A percentile compares a stretch with the other conserved stretches of the same genome.
These are phyloP conservation scores for Acer negundo DNA, from an alignment of 345 rosid species.

Conservation along the genomic window DNA sequence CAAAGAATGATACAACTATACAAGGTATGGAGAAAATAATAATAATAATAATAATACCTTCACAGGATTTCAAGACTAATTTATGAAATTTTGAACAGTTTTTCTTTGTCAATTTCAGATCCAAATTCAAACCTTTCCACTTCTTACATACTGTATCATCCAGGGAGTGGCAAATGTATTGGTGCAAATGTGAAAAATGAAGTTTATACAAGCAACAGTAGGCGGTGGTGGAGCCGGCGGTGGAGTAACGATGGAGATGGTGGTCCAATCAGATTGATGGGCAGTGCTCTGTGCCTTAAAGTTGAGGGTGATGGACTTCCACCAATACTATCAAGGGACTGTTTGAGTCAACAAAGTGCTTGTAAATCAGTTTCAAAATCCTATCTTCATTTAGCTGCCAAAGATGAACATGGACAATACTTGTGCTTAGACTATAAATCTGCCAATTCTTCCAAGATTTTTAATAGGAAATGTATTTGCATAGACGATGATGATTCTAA, in stretches of 20 bases:
- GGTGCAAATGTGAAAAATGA: slow-evolving; percentile 21
- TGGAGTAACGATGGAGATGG: slow-evolving; percentile 24
- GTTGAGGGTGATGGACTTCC: slow-evolving; percentile 25
- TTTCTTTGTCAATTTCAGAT: slow-evolving; percentile 25
- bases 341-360: slow-evolving; percentile 22
- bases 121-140: slow-evolving; percentile 28
- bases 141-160: slow-evolving; percentile 36
- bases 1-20: slow-evolving; percentile 5
- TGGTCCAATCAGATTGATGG: slow-evolving; percentile 22
- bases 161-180: slow-evolving; percentile 33
- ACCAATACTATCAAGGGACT: slow-evolving; percentile 23
- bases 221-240: not conserved
- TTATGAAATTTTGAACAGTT: too few relatives aligned
- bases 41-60: too few relatives aligned
- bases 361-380: slow-evolving; percentile 34
- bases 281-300: slow-evolving; percentile 30
- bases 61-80: not conserved
- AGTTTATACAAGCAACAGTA: slow-evolving; percentile 8
- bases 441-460: slow-evolving; percentile 10
- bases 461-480: slow-evolving; percentile 34
- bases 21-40: not conserved
- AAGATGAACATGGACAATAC: slow-evolving; percentile 18
- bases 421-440: slow-evolving; percentile 35
- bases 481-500: slow-evolving; percentile 29
- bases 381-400: slow-evolving; percentile 35